Evolutionary conservation across 768 basidiomycete species (phyloP), one percentile per base, ranked within the genome.

Genomic region (Paxillus involutus): DNA sequence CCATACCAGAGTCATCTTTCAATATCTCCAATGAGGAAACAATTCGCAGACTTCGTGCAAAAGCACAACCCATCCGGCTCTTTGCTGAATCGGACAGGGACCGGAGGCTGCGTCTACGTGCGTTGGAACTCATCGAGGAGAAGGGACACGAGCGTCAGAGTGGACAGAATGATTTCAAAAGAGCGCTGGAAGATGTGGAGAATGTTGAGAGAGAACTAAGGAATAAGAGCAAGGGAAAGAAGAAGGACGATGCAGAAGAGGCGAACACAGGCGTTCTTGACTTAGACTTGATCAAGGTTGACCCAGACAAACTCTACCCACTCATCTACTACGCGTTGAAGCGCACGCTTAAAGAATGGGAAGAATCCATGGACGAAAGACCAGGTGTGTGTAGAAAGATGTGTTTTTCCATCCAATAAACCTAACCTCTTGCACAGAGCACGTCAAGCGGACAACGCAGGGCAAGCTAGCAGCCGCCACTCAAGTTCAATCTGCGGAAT

Each of bases 31-130:
- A 94, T 52, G 89, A 94, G 56, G 97, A 99, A 64, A 91, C 90
- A 12, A 78, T 94, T 52, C 87, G 92, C 9, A 83, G 97, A 19
- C 82, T 99, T 13, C 86, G 97, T 44, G 77, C 82, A 24, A 96
- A 97, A 67, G 93, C 91, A 21, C 95, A 98, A 67, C 97, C 97
- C 4, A 90, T 98, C 57, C 84, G 94, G 29, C 75, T 99, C 9
- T 99, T 99, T 65, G 97, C 87, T 32, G 97, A 99, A 69, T 85
- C 87, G 0, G 97, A 99, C 75, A 93, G 94, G 74, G 97, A 98
- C 26, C 81, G 97, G 10, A 78, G 94, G 32, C 73, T 98, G 13
- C 85, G 97, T 13, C 74, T 99, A 13, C 84, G 97, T 48, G 96
- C 97, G 1, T 76, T 99, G 14, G 97, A 99, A 67, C 83, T 99